Evolutionary conservation across 257 asterid genomes (phyloP), one percentile per base, ranked within the genome.

Genomic region (Petrea volubilis): DNA sequence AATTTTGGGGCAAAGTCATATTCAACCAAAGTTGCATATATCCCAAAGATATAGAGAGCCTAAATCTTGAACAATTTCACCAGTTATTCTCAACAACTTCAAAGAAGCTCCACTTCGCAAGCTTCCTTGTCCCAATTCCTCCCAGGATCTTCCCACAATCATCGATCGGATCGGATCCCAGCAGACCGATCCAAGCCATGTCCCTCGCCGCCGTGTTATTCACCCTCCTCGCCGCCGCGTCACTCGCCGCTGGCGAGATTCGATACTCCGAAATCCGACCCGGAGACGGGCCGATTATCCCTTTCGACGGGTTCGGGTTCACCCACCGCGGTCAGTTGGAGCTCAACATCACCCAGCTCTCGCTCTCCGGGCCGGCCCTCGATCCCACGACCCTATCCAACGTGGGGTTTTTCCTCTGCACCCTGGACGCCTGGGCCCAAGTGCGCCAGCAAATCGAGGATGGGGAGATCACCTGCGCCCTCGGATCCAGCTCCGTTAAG

Each of bases 251-350:
- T 20, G 90, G 80, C 64, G 96, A 92, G 87, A 87, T 90, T 83
- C 90, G 94, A 2, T 74, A 23, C 76, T 55, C 86, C 49, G 84
- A 80, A 24, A 71, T 84, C 73, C 85, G 86, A 75, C 83, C 89
- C 79, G 98, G 90, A 20, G 79, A 23, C 63, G 86, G 90, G 0
- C 87, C 89, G 24, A 81, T 90, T n/a, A 87, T 90, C 72, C 91
- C 88, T 38, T 87, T 89, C 72, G 93, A 88, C 77, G 98, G 86
- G 69, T 87, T 92, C 79, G 96, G 98, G 0, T 92, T 90, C 94
- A 86, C 96, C 44, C 93, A 73, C 77, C 88, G 88, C 21, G 98
- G 98, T 41, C 93, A 86, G 38, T 80, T 92, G 52, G 84, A 92
- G 72, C 96, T 90, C 74, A 86, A 82, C 78, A 79, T 92, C 74